Conservation (phyloP, 202 grass and related monocot species). For the Elaeis oleifera region DNA sequence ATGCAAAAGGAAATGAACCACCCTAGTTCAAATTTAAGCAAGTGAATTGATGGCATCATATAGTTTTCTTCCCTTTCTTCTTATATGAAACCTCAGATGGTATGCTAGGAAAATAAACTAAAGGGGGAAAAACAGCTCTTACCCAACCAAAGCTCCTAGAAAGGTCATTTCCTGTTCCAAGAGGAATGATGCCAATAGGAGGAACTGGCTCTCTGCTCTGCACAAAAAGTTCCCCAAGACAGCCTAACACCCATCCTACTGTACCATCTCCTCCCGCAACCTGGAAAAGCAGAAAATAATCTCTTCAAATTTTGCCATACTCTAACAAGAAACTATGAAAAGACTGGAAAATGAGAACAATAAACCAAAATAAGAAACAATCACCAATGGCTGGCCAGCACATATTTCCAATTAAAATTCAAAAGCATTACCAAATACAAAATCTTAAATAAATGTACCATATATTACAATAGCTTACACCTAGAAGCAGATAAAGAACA, state of each 20-base stretch:
- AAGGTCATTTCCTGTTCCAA: slow-evolving; percentile 98
- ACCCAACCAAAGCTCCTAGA: slow-evolving; percentile 97
- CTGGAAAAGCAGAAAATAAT: slow-evolving; percentile 27
- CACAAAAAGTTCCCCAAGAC: slow-evolving; percentile 69
- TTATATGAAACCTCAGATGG: slow-evolving; percentile 21
- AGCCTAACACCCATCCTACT: slow-evolving; percentile 83
- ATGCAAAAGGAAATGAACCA: slow-evolving; percentile 93
- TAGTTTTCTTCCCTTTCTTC: neutral
- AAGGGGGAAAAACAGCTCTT: slow-evolving; percentile 25
- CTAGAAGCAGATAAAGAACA: too few relatives aligned
- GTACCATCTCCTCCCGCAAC: slow-evolving; percentile 94
- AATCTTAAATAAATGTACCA: too few relatives aligned
- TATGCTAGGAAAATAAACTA: neutral
- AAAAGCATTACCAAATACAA: too few relatives aligned
- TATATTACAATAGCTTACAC: too few relatives aligned
- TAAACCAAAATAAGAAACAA: too few relatives aligned
- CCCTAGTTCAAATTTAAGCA: slow-evolving; percentile 47
- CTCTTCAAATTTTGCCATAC: neutral
- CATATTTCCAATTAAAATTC: too few relatives aligned
- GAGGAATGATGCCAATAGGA: slow-evolving; percentile 80
- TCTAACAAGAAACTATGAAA: neutral
- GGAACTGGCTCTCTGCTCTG: slow-evolving; percentile 73
- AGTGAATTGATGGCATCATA: slow-evolving; percentile 30
- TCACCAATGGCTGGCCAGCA: too few relatives aligned
- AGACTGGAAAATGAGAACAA: too few relatives aligned